Conservation (phyloP, 768 basidiomycete species). For the Roridomyces roridus region DNA sequence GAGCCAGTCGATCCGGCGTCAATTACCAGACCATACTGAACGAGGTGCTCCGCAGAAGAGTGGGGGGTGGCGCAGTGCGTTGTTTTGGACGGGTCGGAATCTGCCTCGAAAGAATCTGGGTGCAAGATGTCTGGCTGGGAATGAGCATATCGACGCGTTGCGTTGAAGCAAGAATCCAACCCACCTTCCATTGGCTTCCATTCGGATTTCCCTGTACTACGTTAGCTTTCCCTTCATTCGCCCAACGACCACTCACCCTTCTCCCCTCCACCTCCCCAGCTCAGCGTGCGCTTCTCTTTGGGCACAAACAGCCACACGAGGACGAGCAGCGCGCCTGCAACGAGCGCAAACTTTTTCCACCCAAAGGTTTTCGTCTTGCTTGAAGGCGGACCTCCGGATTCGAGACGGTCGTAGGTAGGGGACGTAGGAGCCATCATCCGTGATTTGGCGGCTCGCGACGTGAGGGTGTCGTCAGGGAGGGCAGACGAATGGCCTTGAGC, state of each 20-base stretch:
- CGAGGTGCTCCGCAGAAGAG: conserved; percentile 56
- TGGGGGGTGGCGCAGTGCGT: conserved; percentile 71
- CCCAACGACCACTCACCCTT: conserved; percentile 15
- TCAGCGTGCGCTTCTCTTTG: conserved; percentile 28
- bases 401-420: conserved; percentile 65
- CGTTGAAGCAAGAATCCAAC: no score
- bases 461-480: no score
- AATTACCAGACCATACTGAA: conserved; percentile 96
- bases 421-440: conserved; percentile 35
- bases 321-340: conserved; percentile 58
- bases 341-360: conserved; percentile 76
- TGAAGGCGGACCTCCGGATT: conserved; percentile 66
- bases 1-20: conserved; percentile 99
- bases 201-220: no score
- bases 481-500: no score
- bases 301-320: conserved; percentile 76
- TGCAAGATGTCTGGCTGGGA: conserved; percentile 22
- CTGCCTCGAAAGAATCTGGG: conserved; percentile 70
- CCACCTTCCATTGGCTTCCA: no score
- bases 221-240: no score
- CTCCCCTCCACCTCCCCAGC: conserved; percentile 27
- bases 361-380: conserved; percentile 37
- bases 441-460: no score
- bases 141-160: no score
- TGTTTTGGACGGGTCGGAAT: conserved; percentile 76